These are phyloP conservation scores for Fraxinus anomala DNA, from an alignment of 257 asterid genomes.

Conservation along the genomic window DNA sequence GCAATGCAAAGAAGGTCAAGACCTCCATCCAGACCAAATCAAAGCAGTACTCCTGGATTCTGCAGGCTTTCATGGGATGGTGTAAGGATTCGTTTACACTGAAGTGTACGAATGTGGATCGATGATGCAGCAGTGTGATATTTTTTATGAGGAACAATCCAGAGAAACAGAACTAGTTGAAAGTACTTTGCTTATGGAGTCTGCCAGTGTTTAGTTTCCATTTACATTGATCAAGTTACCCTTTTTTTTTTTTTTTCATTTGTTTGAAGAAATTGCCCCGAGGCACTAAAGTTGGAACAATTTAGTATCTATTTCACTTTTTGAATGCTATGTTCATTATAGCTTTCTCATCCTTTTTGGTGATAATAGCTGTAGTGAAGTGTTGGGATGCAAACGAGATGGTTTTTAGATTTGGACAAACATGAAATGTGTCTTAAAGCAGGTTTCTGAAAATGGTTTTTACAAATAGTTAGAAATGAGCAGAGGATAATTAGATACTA, in stretches of 20 bases:
- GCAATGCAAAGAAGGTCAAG: slow-evolving; percentile 87
- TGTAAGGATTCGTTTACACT: slow-evolving; percentile 29
- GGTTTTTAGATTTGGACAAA: background rate
- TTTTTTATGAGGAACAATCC: background rate
- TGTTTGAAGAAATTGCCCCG: slow-evolving; percentile 4
- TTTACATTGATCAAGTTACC: background rate
- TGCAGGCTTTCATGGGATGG: slow-evolving; percentile 76
- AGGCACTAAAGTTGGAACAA: background rate
- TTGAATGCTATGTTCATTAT: background rate
- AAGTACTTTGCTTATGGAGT: background rate
- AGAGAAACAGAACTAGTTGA: background rate
- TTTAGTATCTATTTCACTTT: background rate
- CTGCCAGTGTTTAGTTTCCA: background rate
- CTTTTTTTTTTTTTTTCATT: background rate
- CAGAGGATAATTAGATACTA: too few species aligned
- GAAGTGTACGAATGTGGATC: background rate
- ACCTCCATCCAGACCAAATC: slow-evolving; percentile 76
- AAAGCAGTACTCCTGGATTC: slow-evolving; percentile 74
- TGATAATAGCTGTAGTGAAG: background rate
- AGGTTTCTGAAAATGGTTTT: too few species aligned
- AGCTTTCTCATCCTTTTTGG: background rate
- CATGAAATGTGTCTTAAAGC: too few species aligned
- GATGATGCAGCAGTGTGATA: background rate
- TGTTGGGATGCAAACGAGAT: background rate
- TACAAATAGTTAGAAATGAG: too few species aligned